Conservation (phyloP, 768 basidiomycete species). For the Pleurotus tuoliensis region DNA sequence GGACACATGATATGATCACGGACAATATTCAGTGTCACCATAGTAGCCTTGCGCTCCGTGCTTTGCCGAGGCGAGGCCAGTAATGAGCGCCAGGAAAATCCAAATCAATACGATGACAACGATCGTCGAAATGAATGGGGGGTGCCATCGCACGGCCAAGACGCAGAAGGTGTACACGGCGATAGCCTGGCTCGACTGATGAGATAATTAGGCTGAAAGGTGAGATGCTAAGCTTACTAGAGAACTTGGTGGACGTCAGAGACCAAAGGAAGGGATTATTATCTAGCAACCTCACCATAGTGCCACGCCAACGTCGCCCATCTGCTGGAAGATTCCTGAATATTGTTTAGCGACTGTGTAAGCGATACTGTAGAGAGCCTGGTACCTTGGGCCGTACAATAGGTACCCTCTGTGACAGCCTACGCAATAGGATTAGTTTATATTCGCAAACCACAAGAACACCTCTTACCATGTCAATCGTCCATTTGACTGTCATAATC, state of each 20-base stretch:
- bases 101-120: constrained; percentile 29
- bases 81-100: constrained; percentile 28
- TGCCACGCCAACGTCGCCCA: constrained; percentile 38
- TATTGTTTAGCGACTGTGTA: too few relatives aligned
- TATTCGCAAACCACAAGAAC: background rate
- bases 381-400: constrained; percentile 33
- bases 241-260: constrained; percentile 1
- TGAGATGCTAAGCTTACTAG: background rate
- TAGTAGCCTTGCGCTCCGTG: constrained; percentile 31
- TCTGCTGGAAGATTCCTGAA: constrained; percentile 31
- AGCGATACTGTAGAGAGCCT: too few relatives aligned
- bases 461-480: constrained; percentile 24
- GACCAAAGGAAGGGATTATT: background rate
- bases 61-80: constrained; percentile 25
- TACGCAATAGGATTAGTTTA: constrained; percentile 8
- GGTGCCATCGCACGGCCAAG: constrained; percentile 28
- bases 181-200: constrained; percentile 20
- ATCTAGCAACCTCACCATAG: constrained; percentile 24
- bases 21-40: constrained; percentile 31
- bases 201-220: background rate
- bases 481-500: constrained; percentile 33
- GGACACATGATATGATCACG: constrained; percentile 7
- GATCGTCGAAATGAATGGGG: constrained; percentile 22
- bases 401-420: constrained; percentile 23
- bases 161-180: constrained; percentile 36